Evolutionary conservation across 192 early-diverging fungal species (phyloP), one percentile per base, ranked within the genome.

Genomic region (Chytriomyces sp.): DNA sequence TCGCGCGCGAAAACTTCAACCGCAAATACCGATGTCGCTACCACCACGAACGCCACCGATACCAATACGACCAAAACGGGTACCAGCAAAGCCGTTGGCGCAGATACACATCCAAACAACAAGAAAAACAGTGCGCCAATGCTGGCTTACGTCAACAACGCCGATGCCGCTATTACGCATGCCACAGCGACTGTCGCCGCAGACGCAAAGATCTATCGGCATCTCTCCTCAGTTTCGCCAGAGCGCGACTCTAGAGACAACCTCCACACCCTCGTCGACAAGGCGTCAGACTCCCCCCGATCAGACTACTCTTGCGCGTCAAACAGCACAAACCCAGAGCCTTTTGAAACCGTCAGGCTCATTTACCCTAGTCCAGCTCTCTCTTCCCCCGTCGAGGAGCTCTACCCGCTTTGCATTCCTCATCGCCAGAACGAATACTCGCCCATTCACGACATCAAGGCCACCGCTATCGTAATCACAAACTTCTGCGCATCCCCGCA

Each of bases 401-500:
- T 60, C 77, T 49, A 12, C 12, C 7, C 59, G 4, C 39, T 26
- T 41, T 30, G 22, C 31, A 54, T 33, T 28, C 1, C 37, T 8
- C 61, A 38, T 7, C 72, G 69, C 31, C 36, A 64, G 4, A 85
- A 92, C 68, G 93, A 94, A 74, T 96, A 93, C 72, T 82, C 89
- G 77, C 96, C 96, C 3, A 81, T 93, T 6, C 82, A 84, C n/a
- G 94, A 98, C 60, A 70, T 98, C 6, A 81, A 93, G 40, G 68
- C 77, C 7, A 94, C 94, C 0, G 85, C 88, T 32, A 72, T 82
- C 17, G 26, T 59, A 14, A 91, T 96, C n/a, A 87, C 86, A 28
- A 78, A 81, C 36, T 77, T 91, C 44, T 93, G 80, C 40, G 72
- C 85, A 8, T 73, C 79, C 6, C 74, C 80, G 19, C 58, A 82